Percentiles rank a stretch among this genome's conserved stretches.
Evolutionary conservation across 2,329 filamentous ascomycete genomes (phyloP).

Genomic region (Ceratocystis papillata): DNA sequence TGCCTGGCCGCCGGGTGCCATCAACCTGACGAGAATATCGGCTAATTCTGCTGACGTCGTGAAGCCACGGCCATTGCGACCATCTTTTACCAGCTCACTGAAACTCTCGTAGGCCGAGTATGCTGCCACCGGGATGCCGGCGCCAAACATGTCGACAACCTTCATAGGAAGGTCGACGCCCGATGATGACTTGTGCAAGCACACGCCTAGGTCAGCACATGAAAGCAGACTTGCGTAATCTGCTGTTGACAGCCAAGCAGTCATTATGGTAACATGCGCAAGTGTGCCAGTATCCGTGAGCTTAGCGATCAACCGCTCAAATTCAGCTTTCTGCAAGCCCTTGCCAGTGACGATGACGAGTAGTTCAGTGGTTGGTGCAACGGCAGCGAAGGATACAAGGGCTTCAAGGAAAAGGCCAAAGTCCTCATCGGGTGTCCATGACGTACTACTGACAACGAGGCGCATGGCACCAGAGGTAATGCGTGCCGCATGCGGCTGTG

Average conservation of each 20-base stretch:
- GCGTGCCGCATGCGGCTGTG: constrained; percentile 46
- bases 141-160: constrained; percentile 97
- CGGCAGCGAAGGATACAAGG: constrained; percentile 58
- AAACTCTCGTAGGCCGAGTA: constrained; percentile 83
- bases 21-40: constrained; percentile 51
- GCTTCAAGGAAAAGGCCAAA: constrained; percentile 80
- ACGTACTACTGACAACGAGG: constrained; percentile 83
- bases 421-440: constrained; percentile 95
- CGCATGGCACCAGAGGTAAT: constrained; percentile 50
- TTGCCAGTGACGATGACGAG: constrained; percentile 90
- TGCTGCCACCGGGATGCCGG: constrained; percentile 78
- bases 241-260: constrained; percentile 71
- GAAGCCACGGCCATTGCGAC: constrained; percentile 78
- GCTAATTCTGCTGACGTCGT: constrained; percentile 57
- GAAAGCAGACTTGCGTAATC: constrained; percentile 80
- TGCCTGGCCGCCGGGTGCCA: constrained; percentile 40
- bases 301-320: constrained; percentile 52
- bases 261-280: constrained; percentile 58
- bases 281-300: constrained; percentile 55
- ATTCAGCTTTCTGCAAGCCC: constrained; percentile 70
- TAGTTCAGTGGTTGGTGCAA: constrained; percentile 41
- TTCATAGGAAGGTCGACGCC: constrained; percentile 98
- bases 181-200: constrained; percentile 83
- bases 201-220: constrained; percentile 79
- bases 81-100: constrained; percentile 78